Base-by-base conservation (phyloP, 768 basidiomycete species). In the Tylopilus intermedius region DNA sequence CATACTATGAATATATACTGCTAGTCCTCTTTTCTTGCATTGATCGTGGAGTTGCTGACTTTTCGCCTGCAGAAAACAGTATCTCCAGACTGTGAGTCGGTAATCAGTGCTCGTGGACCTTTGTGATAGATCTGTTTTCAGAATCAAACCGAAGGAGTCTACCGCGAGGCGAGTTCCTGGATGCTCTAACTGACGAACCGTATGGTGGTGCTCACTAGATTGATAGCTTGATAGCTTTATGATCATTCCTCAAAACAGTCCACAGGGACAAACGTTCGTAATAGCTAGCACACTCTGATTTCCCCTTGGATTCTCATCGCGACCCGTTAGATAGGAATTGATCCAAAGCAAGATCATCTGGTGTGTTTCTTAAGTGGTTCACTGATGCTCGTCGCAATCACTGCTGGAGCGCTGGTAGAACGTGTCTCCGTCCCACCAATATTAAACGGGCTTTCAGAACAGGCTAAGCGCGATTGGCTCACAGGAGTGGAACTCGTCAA, bases 291-390 rank as follows among this genome's bases (percentile, higher is more conserved):
- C 29, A 42, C 15, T 42, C 22, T 49, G 2, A 39, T 44, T 15
- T 33, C 40, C 14, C 9, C 45, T 49, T 29, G 51, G 43, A 45
- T 49, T 38, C 58, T 62, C 45, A 56, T 22, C 27, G 27, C 18
- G n/a, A n/a, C 18, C 43, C 35, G 5, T 37, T 47, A 46, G 15
- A 27, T 58, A 90, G 89, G 24, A 71, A 74, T 89, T 26, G 76
- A 77, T 9, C 89, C 89, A 8, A 95, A 96, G 66, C 94, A 97
- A 73, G 94, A 98, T 65, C 94, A 96, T 66, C 81, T 98, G 32
- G 93, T 90, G 3, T 97, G 94, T 71, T 98, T 96, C 81, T 74
- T 98, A 30, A 92, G 86, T 21, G 94, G 93, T 3, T 90, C 90
- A 1, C 80, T 98, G 51, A 83, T 98, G 77, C 80, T 98, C 3